These are phyloP conservation scores for Helenozyma rhizophorensis DNA, from an alignment of 805 yeast species.

Conservation along the genomic window DNA sequence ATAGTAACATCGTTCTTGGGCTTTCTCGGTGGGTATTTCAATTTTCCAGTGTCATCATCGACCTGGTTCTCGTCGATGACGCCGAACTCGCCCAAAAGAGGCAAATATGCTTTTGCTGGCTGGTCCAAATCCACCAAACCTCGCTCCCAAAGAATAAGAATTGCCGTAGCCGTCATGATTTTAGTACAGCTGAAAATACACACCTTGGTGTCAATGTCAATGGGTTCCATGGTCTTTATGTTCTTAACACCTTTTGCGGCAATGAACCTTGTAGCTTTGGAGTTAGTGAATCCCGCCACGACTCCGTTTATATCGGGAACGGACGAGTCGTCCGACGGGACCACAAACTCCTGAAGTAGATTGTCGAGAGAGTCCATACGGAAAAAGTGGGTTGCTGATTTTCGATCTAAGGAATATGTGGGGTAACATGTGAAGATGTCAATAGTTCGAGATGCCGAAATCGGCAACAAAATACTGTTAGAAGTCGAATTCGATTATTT, in stretches of 20 bases:
- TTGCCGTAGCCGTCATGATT: slow-evolving; percentile 27
- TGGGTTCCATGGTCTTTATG: slow-evolving; percentile 8
- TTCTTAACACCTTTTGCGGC: slow-evolving; percentile 11
- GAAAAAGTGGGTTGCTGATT: no score
- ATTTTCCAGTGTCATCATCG: slow-evolving; percentile 11
- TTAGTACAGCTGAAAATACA: slow-evolving; percentile 16
- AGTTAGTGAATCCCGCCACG: slow-evolving; percentile 14
- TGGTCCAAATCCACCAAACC: slow-evolving; percentile 29
- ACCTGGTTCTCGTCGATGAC: slow-evolving; percentile 11
- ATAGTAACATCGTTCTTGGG: slow-evolving; percentile 13
- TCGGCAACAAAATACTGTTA: no score
- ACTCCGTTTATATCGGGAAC: slow-evolving; percentile 9
- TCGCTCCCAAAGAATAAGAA: slow-evolving; percentile 30
- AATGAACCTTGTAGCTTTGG: slow-evolving; percentile 5
- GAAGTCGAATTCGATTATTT: no score
- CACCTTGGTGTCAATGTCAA: slow-evolving; percentile 6
- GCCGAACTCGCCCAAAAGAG: slow-evolving; percentile 22
- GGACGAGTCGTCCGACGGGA: background rate
- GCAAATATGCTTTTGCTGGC: slow-evolving; percentile 30
- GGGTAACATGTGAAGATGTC: slow-evolving; percentile 2
- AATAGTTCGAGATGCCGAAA: no score
- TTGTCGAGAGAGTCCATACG: background rate
- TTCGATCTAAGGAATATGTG: slow-evolving; percentile 1
- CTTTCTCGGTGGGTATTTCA: slow-evolving; percentile 4
- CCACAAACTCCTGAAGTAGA: background rate